Conservation (phyloP, 495 filamentous ascomycete genomes). For the Monascus purpureus region DNA sequence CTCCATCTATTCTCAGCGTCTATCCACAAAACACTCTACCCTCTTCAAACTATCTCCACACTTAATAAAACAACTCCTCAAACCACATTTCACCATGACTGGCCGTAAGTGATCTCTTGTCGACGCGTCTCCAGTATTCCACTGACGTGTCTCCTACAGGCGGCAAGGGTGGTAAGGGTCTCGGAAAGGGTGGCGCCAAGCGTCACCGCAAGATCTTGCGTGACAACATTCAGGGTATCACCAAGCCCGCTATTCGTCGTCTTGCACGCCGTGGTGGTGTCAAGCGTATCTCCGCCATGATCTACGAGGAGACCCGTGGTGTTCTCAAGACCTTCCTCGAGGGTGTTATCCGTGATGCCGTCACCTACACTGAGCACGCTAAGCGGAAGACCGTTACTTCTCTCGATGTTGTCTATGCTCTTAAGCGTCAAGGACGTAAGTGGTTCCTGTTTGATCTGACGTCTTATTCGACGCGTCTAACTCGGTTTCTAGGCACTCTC, state of each 20-base stretch:
- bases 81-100: conserved; percentile 47
- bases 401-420: conserved; percentile 91
- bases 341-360: conserved; percentile 98
- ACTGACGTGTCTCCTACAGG: too few relatives aligned
- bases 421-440: conserved; percentile 87
- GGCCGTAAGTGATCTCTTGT: conserved; percentile 42
- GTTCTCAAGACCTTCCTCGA: conserved; percentile 99
- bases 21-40: too few relatives aligned
- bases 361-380: conserved; percentile 98
- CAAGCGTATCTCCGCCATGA: conserved; percentile 97
- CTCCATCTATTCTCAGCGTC: conserved; percentile 14
- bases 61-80: conserved; percentile 12
- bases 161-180: conserved; percentile 97
- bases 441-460: conserved; percentile 5
- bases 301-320: conserved; percentile 99
- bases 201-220: conserved; percentile 97
- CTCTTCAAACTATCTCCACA: too few relatives aligned
- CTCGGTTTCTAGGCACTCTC: conserved; percentile 44
- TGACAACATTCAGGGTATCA: conserved; percentile 98
- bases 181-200: conserved; percentile 89
- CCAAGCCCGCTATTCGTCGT: conserved; percentile 99
- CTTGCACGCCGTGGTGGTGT: conserved; percentile 99
- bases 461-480: conserved; percentile 11
- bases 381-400: conserved; percentile 98
- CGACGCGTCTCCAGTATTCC: conserved; percentile 26